Percentiles rank a stretch among this genome's conserved stretches.
Evolutionary conservation across 768 basidiomycete species (phyloP).

Genomic region (Postia placenta): DNA sequence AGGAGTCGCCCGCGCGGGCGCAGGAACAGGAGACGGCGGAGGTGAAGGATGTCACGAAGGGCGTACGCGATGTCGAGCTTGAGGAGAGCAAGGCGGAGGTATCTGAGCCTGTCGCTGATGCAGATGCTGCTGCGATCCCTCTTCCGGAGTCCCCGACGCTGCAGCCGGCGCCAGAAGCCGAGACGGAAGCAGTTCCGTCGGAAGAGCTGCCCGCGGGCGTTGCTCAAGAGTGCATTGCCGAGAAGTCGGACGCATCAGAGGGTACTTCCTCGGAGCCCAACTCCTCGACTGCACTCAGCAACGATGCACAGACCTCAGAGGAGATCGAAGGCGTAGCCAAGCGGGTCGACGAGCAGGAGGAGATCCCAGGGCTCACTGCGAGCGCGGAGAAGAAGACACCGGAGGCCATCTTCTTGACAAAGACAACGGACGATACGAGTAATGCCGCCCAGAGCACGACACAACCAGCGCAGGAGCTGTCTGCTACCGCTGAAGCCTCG

Average conservation of each 20-base stretch:
- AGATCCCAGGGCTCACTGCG: constrained; percentile 13
- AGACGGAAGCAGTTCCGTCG: constrained; percentile 1
- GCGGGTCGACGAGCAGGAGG: constrained; percentile 6
- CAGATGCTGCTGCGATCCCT: constrained; percentile 30
- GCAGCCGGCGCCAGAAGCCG: constrained; percentile 1
- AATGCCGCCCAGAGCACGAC: background rate
- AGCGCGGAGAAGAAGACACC: background rate
- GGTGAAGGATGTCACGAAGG: constrained; percentile 67
- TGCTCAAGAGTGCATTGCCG: background rate
- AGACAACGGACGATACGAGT: background rate
- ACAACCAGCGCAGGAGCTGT: background rate
- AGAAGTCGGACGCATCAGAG: background rate
- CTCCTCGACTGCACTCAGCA: background rate
- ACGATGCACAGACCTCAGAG: background rate
- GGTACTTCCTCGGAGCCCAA: background rate
- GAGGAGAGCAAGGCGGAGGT: constrained; percentile 28
- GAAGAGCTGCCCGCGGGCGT: background rate
- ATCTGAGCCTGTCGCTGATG: constrained; percentile 2
- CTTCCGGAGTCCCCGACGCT: constrained; percentile 32
- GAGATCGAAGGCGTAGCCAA: background rate
- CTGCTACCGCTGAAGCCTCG: background rate
- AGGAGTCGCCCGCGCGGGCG: constrained; percentile 13
- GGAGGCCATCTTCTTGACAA: constrained; percentile 1
- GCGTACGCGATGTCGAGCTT: constrained; percentile 64
- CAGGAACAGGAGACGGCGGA: constrained; percentile 33